phyloP scores from a whole-genome alignment of 2,329 filamentous ascomycete genomes.

The Penicillium corylophilum region DNA sequence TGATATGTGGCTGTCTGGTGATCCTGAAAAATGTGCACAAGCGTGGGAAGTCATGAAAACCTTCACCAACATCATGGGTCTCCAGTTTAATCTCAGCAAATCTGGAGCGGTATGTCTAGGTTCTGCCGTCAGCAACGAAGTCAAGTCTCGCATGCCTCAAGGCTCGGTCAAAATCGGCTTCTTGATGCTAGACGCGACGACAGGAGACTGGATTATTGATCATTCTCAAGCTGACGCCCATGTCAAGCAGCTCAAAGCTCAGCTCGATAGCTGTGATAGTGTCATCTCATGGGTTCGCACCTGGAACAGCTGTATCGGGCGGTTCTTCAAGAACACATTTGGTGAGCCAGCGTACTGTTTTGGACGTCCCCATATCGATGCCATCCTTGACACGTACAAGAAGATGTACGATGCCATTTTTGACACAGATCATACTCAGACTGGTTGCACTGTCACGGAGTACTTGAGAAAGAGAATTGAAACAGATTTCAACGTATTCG shows the following conservation, averaged over 20 bases:
- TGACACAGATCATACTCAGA: slow-evolving; percentile 1
- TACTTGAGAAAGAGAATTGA: slow-evolving; percentile 52
- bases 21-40: not conserved
- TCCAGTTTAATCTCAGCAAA: not conserved
- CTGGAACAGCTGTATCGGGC: slow-evolving; percentile 54
- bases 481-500: slow-evolving; percentile 48
- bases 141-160: not conserved
- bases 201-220: not conserved
- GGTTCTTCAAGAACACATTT: slow-evolving; percentile 55
- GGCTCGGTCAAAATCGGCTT: not conserved
- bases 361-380: slow-evolving; percentile 50
- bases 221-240: not conserved
- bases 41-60: not conserved
- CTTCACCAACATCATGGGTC: not conserved
- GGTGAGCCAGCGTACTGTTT: slow-evolving; percentile 52
- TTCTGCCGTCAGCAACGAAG: not conserved
- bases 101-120: not conserved
- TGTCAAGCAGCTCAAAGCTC: not conserved
- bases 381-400: slow-evolving; percentile 48
- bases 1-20: not conserved
- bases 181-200: not conserved
- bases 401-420: slow-evolving; percentile 51
- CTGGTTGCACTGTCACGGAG: slow-evolving; percentile 45
- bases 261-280: slow-evolving; percentile 42
- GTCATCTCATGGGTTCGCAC: slow-evolving; percentile 56